phyloP scores from a whole-genome alignment of 352 stramenopile species.

The Aphanomyces euteiches region DNA sequence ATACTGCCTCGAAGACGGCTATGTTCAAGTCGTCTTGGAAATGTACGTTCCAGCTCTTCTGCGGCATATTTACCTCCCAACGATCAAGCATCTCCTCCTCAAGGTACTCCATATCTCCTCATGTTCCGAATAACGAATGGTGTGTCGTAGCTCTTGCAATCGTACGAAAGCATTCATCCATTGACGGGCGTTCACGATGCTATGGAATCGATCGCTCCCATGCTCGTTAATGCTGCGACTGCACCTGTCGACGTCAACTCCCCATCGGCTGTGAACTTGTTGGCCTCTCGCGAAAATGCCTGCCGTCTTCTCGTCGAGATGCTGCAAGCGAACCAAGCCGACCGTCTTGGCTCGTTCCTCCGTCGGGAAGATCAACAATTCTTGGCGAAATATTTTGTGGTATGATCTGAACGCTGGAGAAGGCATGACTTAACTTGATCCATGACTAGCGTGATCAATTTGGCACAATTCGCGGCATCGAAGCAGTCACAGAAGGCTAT shows the following conservation, averaged over 20 bases:
- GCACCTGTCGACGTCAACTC: constrained; percentile 10
- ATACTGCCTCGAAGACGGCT: constrained; percentile 83
- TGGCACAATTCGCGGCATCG: constrained; percentile 81
- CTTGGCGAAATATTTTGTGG: constrained; percentile 84
- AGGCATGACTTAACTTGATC: neutral
- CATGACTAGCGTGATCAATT: constrained; percentile 63
- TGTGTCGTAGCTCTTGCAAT: constrained; percentile 50
- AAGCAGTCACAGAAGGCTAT: constrained; percentile 85
- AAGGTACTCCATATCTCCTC: constrained; percentile 31
- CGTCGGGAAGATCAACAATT: constrained; percentile 77
- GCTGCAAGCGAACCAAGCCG: constrained; percentile 82
- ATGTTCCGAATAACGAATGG: neutral
- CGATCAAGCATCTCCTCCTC: constrained; percentile 87
- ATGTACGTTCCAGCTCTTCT: constrained; percentile 73
- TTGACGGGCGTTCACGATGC: constrained; percentile 84
- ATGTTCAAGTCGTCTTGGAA: constrained; percentile 77
- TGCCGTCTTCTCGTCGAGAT: constrained; percentile 79
- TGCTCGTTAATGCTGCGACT: constrained; percentile 52
- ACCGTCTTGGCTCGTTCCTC: constrained; percentile 76
- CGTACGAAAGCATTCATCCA: constrained; percentile 83
- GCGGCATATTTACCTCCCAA: constrained; percentile 82
- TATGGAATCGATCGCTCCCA: constrained; percentile 74
- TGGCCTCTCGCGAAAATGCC: constrained; percentile 50
- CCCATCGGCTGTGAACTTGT: neutral
- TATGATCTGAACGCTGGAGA: neutral